Conservation (phyloP, 805 yeast genomes). For the Saturnispora bothae region DNA sequence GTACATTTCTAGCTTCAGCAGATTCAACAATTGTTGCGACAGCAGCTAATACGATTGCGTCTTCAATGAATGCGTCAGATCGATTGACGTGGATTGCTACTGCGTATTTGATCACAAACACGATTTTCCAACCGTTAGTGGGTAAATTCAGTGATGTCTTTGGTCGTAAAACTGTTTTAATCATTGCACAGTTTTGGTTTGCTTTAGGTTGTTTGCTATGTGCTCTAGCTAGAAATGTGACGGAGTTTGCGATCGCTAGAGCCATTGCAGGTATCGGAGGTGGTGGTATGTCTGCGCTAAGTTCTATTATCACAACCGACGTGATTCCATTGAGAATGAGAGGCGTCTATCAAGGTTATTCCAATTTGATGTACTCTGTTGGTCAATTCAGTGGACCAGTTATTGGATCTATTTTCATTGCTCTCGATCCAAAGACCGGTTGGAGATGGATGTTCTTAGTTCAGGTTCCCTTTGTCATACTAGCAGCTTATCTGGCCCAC, state of each 20-base stretch:
- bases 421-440: conserved; percentile 26
- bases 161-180: conserved; percentile 39
- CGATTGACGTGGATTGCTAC: conserved; percentile 63
- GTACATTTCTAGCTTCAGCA: conserved; percentile 41
- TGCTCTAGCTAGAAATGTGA: conserved; percentile 31
- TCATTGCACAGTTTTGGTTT: conserved; percentile 35
- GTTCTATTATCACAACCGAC: conserved; percentile 45
- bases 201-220: conserved; percentile 36
- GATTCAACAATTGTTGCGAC: conserved; percentile 56
- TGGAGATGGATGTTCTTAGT: conserved; percentile 36
- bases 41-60: conserved; percentile 46
- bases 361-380: conserved; percentile 28
- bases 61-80: conserved; percentile 43
- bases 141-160: conserved; percentile 62
- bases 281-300: conserved; percentile 43
- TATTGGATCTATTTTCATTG: conserved; percentile 31
- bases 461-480: conserved; percentile 30
- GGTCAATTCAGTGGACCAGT: conserved; percentile 37
- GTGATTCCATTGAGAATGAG: conserved; percentile 43
- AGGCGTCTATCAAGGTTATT: conserved; percentile 44
- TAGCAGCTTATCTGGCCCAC: conserved; percentile 20
- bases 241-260: conserved; percentile 37
- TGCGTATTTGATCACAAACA: conserved; percentile 53
- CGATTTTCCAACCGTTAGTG: conserved; percentile 66
- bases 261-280: conserved; percentile 52